Conservation (phyloP, 208 protist genomes). For the Leishmania tropica region DNA sequence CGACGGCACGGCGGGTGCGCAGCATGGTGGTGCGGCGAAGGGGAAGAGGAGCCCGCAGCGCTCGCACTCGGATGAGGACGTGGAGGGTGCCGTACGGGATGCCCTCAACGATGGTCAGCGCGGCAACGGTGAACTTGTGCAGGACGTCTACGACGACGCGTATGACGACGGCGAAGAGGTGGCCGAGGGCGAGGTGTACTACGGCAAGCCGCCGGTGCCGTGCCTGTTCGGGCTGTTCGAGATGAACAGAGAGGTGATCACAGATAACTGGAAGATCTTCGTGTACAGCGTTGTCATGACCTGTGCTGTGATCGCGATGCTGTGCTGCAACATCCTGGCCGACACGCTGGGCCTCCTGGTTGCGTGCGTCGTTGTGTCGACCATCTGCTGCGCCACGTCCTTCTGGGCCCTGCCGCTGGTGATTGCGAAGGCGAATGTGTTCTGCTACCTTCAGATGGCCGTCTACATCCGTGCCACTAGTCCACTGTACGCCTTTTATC, state of each 20-base stretch:
- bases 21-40: neutral
- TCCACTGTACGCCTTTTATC: too few species aligned
- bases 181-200: slow-evolving; percentile 16
- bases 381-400: slow-evolving; percentile 37
- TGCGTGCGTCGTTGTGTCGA: slow-evolving; percentile 38
- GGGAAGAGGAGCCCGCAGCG: slow-evolving; percentile 17
- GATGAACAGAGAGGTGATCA: slow-evolving; percentile 65
- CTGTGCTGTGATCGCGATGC: slow-evolving; percentile 42
- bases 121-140: slow-evolving; percentile 19
- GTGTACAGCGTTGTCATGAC: slow-evolving; percentile 62
- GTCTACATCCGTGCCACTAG: slow-evolving; percentile 32
- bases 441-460: slow-evolving; percentile 44
- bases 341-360: slow-evolving; percentile 40
- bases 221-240: slow-evolving; percentile 51
- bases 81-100: slow-evolving; percentile 4
- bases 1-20: neutral
- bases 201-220: slow-evolving; percentile 20
- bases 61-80: slow-evolving; percentile 7
- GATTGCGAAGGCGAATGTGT: slow-evolving; percentile 71
- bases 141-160: slow-evolving; percentile 11
- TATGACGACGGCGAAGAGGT: neutral
- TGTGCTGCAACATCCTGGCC: slow-evolving; percentile 43
- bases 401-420: slow-evolving; percentile 63
- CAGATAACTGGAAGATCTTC: slow-evolving; percentile 57
- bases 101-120: neutral